Percentiles rank a stretch among this genome's conserved stretches.
Conservation (phyloP, 495 filamentous ascomycete genomes). For the Paragyromitra xinjiangensis region DNA sequence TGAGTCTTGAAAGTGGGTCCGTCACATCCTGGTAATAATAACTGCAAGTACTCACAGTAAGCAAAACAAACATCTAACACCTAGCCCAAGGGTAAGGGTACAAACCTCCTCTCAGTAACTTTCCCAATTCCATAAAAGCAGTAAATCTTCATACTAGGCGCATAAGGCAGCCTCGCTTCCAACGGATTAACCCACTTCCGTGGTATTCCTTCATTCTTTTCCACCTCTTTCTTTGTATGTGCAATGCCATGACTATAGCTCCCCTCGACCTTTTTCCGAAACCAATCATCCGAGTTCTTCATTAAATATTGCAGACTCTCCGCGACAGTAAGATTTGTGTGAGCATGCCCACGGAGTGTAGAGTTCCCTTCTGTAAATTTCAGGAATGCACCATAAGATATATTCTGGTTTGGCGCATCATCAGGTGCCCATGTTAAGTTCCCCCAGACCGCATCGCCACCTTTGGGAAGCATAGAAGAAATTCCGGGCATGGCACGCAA, state of each 20-base stretch:
- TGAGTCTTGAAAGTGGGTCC: constrained; percentile 71
- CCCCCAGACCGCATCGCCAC: constrained; percentile 93
- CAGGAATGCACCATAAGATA: constrained; percentile 81
- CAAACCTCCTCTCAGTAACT: constrained; percentile 38
- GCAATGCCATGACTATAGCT: constrained; percentile 92
- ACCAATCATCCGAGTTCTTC: constrained; percentile 84
- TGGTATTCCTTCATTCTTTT: constrained; percentile 82
- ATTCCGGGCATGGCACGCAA: constrained; percentile 97
- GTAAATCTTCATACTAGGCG: constrained; percentile 92
- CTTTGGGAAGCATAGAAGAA: constrained; percentile 95
- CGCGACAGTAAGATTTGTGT: constrained; percentile 78
- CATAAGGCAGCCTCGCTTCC: constrained; percentile 85
- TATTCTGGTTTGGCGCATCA: constrained; percentile 74
- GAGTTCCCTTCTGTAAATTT: constrained; percentile 81
- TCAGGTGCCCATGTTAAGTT: constrained; percentile 90
- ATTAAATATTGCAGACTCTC: constrained; percentile 81
- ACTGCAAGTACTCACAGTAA: constrained; percentile 49
- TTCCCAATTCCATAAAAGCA: constrained; percentile 80
- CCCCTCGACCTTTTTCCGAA: constrained; percentile 70
- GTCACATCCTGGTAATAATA: constrained; percentile 88
- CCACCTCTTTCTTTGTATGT: constrained; percentile 79
- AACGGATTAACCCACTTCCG: constrained; percentile 95
- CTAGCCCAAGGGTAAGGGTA: constrained; percentile 5
- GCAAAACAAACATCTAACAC: constrained; percentile 65
- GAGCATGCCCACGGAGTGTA: constrained; percentile 61